Conservation (phyloP, 192 early-diverging fungal genomes). For the Podila minutissima region DNA sequence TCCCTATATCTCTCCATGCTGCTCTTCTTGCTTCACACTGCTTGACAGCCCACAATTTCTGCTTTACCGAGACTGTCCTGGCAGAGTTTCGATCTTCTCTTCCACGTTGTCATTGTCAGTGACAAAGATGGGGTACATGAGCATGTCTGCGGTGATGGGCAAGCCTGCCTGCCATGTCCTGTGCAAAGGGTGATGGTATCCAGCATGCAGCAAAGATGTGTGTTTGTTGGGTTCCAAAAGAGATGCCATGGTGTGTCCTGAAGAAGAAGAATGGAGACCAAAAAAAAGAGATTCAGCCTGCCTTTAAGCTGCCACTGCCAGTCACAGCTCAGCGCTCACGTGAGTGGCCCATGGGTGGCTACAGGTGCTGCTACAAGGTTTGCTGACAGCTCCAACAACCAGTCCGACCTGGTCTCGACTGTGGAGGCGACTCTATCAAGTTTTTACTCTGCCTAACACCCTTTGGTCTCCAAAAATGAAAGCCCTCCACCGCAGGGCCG, state of each 20-base stretch:
- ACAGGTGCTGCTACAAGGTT: too few species aligned
- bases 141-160: constrained; percentile 71
- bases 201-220: constrained; percentile 86
- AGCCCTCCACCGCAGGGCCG: too few species aligned
- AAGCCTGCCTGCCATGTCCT: constrained; percentile 85
- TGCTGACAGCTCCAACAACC: too few species aligned
- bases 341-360: too few species aligned
- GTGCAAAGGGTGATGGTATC: constrained; percentile 83
- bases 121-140: constrained; percentile 97
- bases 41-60: background rate
- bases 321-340: too few species aligned
- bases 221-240: constrained; percentile 39
- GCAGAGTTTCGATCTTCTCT: constrained; percentile 84
- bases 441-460: too few species aligned
- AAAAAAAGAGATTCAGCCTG: too few species aligned
- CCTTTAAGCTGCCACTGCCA: too few species aligned
- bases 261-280: background rate
- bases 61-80: constrained; percentile 82
- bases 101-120: constrained; percentile 80
- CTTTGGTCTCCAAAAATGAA: too few species aligned
- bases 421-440: too few species aligned
- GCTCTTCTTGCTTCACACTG: background rate
- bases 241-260: constrained; percentile 20
- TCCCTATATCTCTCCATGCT: background rate
- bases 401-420: too few species aligned